These are phyloP conservation scores for Hondaea fermentalgiana DNA, from an alignment of 108 stramenopile species.

Conservation along the genomic window DNA sequence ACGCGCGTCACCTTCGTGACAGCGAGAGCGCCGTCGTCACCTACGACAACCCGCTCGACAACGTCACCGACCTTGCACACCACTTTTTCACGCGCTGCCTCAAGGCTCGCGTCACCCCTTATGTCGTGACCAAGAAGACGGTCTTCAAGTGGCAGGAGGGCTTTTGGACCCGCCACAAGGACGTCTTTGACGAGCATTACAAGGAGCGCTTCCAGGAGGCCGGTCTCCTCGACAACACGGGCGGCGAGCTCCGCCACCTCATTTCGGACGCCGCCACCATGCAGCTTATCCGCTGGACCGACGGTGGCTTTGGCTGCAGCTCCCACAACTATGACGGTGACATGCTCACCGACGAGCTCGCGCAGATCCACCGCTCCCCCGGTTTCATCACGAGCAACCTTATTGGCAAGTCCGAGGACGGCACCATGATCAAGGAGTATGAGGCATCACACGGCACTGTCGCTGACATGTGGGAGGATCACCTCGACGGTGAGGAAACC, in stretches of 20 bases:
- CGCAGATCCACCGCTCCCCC: slow-evolving; percentile 91
- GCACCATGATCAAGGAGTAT: slow-evolving; percentile 57
- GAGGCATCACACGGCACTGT: slow-evolving; percentile 95
- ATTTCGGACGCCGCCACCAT: slow-evolving; percentile 95
- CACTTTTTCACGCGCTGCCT: slow-evolving; percentile 82
- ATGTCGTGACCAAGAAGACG: slow-evolving; percentile 95
- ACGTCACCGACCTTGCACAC: slow-evolving; percentile 79
- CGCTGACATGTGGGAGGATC: slow-evolving; percentile 83
- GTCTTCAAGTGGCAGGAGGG: slow-evolving; percentile 98
- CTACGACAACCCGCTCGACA: slow-evolving; percentile 95
- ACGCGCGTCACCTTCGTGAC: slow-evolving; percentile 83
- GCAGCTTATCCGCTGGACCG: slow-evolving; percentile 94
- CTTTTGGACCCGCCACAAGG: slow-evolving; percentile 86
- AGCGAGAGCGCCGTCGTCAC: slow-evolving; percentile 84
- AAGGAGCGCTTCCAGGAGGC: slow-evolving; percentile 57
- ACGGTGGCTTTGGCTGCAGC: slow-evolving; percentile 91
- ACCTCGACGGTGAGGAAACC: slow-evolving; percentile 88
- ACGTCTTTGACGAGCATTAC: slow-evolving; percentile 81
- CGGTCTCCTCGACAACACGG: slow-evolving; percentile 74
- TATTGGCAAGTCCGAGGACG: slow-evolving; percentile 79
- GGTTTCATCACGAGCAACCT: slow-evolving; percentile 94
- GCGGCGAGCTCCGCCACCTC: slow-evolving; percentile 80
- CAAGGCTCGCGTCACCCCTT: slow-evolving; percentile 77
- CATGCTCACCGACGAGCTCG: slow-evolving; percentile 90
- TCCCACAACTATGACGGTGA: slow-evolving; percentile 95